A percentile compares a stretch with the other conserved stretches of the same genome.
These are phyloP conservation scores for Aspergillus unguis DNA, from an alignment of 2,329 filamentous ascomycete species.

Conservation along the genomic window DNA sequence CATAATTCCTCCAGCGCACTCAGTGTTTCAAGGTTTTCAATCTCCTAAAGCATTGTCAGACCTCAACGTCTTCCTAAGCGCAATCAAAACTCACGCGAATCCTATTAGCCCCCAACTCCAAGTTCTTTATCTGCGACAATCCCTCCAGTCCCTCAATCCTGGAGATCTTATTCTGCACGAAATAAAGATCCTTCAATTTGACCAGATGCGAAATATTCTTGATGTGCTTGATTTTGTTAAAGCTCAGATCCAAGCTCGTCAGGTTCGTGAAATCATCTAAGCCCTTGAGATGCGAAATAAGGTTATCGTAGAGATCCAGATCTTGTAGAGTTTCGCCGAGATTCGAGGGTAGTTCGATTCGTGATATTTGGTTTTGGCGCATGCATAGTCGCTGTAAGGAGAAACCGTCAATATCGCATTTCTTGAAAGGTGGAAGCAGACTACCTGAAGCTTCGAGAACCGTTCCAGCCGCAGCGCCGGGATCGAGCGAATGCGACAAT, in stretches of 20 bases:
- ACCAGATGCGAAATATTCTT: constrained; percentile 77
- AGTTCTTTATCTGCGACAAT: constrained; percentile 69
- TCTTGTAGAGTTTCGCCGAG: constrained; percentile 70
- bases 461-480: constrained; percentile 74
- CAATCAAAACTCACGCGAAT: constrained; percentile 57
- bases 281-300: constrained; percentile 80
- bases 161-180: constrained; percentile 92
- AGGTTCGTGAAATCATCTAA: constrained; percentile 75
- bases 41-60: constrained; percentile 51
- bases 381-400: constrained; percentile 67
- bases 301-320: constrained; percentile 94
- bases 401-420: background rate
- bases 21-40: constrained; percentile 77
- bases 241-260: constrained; percentile 81
- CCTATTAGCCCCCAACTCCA: constrained; percentile 89
- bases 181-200: constrained; percentile 77
- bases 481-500: constrained; percentile 78
- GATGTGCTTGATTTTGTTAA: constrained; percentile 99
- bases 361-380: constrained; percentile 83
- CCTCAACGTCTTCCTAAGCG: background rate
- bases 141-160: constrained; percentile 80
- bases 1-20: constrained; percentile 81
- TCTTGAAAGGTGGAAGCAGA: background rate
- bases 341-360: constrained; percentile 69
- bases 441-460: constrained; percentile 68